Percentiles rank a stretch among this genome's conserved stretches.
phyloP scores from a whole-genome alignment of 768 basidiomycete genomes.

The Trametes punicea region DNA sequence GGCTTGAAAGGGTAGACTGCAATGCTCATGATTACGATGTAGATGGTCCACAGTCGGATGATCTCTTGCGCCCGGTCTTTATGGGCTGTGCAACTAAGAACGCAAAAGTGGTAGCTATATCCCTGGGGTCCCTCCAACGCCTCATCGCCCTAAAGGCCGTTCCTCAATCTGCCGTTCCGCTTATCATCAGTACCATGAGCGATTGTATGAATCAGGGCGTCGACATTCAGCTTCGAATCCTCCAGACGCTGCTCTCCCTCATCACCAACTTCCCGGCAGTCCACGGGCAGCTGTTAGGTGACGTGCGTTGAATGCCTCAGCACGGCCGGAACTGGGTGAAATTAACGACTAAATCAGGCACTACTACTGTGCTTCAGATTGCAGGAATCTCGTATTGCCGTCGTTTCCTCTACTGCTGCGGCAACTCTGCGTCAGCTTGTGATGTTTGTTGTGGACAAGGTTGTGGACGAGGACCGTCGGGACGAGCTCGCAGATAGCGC shows the following conservation, averaged over 20 bases:
- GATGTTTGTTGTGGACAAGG: constrained; percentile 97
- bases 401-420: constrained; percentile 95
- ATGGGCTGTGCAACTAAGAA: constrained; percentile 94
- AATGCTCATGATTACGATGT: not conserved
- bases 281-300: constrained; percentile 75
- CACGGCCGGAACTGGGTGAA: not conserved
- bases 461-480: constrained; percentile 69
- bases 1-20: too few relatives aligned
- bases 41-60: constrained; percentile 80
- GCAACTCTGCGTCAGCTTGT: constrained; percentile 94
- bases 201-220: constrained; percentile 92
- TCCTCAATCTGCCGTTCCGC: constrained; percentile 70
- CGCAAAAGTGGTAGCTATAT: constrained; percentile 90
- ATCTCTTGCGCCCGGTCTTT: constrained; percentile 82
- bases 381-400: constrained; percentile 92
- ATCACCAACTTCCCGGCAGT: constrained; percentile 85
- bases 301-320: constrained; percentile 51
- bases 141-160: constrained; percentile 86
- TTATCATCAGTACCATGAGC: constrained; percentile 80
- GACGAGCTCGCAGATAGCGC: constrained; percentile 34
- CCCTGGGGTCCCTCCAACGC: constrained; percentile 86
- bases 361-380: constrained; percentile 92
- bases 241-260: constrained; percentile 89
- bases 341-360: constrained; percentile 47
- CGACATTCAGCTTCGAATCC: constrained; percentile 91